A percentile compares a stretch with the other conserved stretches of the same genome.
Evolutionary conservation across 176 grass and related monocot genomes (phyloP).

Genomic region (Zea luxurians): DNA sequence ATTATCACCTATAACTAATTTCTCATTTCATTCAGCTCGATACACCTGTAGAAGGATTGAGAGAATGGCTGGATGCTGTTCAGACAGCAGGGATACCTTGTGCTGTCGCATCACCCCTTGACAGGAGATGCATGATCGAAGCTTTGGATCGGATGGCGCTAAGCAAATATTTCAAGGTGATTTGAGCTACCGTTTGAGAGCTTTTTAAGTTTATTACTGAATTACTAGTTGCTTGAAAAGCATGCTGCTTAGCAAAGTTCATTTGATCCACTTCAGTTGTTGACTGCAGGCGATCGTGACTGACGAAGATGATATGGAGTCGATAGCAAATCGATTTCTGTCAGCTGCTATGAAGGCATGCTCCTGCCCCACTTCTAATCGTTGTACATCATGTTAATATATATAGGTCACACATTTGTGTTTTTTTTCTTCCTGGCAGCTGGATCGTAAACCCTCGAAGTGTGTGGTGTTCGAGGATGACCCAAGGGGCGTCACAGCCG

Average conservation of each 20-base stretch:
- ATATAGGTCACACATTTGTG: not conserved
- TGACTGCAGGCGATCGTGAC: conserved; percentile 72
- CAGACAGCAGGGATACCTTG: conserved; percentile 85
- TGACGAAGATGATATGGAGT: conserved; percentile 96
- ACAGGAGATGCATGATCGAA: conserved; percentile 79
- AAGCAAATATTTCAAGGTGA: conserved; percentile 89
- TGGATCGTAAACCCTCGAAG: conserved; percentile 91
- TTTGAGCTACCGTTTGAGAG: not conserved
- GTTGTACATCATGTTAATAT: not conserved
- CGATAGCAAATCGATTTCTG: conserved; percentile 93
- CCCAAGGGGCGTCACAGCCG: conserved; percentile 75
- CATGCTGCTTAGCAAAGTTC: not conserved
- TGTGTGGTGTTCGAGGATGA: conserved; percentile 98
- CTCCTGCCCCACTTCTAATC: conserved; percentile 9
- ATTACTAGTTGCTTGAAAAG: conserved; percentile 24
- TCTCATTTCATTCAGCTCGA: conserved; percentile 58
- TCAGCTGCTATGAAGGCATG: conserved; percentile 90
- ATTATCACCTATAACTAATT: not conserved
- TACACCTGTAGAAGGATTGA: conserved; percentile 72
- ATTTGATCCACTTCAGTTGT: not conserved
- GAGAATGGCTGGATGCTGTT: conserved; percentile 90
- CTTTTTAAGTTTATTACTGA: conserved; percentile 32
- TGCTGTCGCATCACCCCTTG: conserved; percentile 78
- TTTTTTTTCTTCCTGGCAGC: conserved; percentile 42
- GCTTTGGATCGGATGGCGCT: conserved; percentile 77